A percentile compares a stretch with the other conserved stretches of the same genome.
phyloP scores from a whole-genome alignment of 495 filamentous ascomycete genomes.

The Opeltia flavorubescens region DNA sequence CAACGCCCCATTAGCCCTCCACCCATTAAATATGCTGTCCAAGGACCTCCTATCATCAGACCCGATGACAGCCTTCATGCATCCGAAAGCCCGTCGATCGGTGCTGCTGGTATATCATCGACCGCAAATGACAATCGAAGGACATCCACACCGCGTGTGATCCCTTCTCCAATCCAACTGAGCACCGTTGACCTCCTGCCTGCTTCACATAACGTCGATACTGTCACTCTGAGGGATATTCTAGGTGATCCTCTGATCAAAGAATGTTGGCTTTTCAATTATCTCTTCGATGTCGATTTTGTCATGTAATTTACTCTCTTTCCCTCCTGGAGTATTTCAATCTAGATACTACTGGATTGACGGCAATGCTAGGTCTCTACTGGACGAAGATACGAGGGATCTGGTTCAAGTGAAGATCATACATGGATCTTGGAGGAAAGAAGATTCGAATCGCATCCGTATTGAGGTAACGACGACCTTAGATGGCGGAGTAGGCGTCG shows the following conservation, averaged over 20 bases:
- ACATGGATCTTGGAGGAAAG: conserved; percentile 77
- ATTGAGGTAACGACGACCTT: conserved; percentile 50
- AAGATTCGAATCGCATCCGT: conserved; percentile 42
- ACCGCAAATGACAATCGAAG: not conserved
- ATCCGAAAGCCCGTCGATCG: no score
- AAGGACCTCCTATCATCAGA: no score
- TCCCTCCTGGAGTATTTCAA: conserved; percentile 14
- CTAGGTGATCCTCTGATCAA: conserved; percentile 69
- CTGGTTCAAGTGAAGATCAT: conserved; percentile 60
- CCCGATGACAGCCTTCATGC: no score
- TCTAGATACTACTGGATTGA: conserved; percentile 16
- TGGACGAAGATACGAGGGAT: conserved; percentile 54
- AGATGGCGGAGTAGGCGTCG: no score
- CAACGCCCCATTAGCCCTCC: not conserved
- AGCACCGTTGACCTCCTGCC: conserved; percentile 56
- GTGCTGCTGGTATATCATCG: no score
- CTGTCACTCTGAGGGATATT: conserved; percentile 54
- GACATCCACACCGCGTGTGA: not conserved
- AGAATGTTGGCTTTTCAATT: conserved; percentile 89
- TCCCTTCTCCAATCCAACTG: conserved; percentile 57
- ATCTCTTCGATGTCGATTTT: conserved; percentile 69
- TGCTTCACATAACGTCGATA: conserved; percentile 45
- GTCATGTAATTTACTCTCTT: conserved; percentile 29
- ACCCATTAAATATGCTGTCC: not conserved
- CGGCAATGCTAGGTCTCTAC: conserved; percentile 21